Evolutionary conservation across 2,329 filamentous ascomycete genomes (phyloP).

Genomic region (Alternaria sp.): DNA sequence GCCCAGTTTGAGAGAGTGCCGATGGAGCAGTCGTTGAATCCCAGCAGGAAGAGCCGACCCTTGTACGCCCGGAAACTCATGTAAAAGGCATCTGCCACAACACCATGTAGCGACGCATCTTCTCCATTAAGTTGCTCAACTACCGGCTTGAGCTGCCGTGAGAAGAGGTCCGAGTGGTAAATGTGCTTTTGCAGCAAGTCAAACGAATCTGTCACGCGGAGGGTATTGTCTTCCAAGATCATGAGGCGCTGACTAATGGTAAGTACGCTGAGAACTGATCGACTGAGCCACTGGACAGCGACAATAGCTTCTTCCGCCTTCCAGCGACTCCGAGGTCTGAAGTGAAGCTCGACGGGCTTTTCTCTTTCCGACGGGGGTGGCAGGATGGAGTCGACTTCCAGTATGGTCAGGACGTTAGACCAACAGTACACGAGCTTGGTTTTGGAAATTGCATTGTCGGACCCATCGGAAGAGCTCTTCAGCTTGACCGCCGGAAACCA

Average conservation of each 20-base stretch:
- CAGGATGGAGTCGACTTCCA: constrained; percentile 77
- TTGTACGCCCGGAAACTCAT: constrained; percentile 99
- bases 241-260: constrained; percentile 94
- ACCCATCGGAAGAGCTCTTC: constrained; percentile 73
- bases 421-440: constrained; percentile 96
- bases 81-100: constrained; percentile 95
- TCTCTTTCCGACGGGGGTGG: constrained; percentile 70
- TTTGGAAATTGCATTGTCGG: constrained; percentile 72
- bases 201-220: constrained; percentile 93
- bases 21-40: constrained; percentile 91
- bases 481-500: constrained; percentile 98
- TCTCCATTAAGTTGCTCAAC: constrained; percentile 90
- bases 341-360: constrained; percentile 78
- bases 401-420: constrained; percentile 94
- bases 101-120: constrained; percentile 88
- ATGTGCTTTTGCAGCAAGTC: constrained; percentile 92
- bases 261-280: constrained; percentile 87
- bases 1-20: constrained; percentile 97
- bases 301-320: constrained; percentile 94
- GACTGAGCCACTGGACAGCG: constrained; percentile 93
- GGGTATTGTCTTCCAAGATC: constrained; percentile 82
- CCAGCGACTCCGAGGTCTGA: constrained; percentile 85
- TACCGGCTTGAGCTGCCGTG: constrained; percentile 78
- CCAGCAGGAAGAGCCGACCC: constrained; percentile 86
- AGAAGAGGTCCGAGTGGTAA: constrained; percentile 90